Conservation (phyloP, 306 rosid species). For the Quercus wislizeni region DNA sequence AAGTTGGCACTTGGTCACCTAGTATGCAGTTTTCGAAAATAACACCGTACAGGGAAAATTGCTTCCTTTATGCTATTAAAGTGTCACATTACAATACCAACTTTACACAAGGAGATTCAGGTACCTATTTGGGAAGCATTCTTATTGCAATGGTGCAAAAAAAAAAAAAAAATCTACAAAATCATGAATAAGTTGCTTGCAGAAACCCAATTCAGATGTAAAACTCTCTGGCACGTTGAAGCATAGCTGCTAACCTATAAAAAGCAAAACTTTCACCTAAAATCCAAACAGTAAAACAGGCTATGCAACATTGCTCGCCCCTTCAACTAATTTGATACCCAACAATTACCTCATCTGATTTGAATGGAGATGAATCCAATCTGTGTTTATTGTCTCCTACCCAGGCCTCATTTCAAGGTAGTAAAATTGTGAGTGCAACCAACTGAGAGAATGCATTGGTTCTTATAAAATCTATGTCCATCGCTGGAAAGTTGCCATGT, state of each 20-base stretch:
- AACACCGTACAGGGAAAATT: background rate
- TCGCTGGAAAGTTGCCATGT: conserved; percentile 13
- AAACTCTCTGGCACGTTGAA: conserved; percentile 20
- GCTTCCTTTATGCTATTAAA: background rate
- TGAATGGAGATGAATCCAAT: conserved; percentile 10
- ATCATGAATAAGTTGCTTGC: conserved; percentile 13
- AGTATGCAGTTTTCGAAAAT: background rate
- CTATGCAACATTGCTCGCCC: conserved; percentile 16
- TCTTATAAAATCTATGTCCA: background rate
- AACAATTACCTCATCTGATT: conserved; percentile 11
- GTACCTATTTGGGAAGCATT: conserved; percentile 25
- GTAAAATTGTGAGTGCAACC: background rate
- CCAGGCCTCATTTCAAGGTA: background rate
- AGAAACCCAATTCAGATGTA: conserved; percentile 7
- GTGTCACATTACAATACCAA: conserved; percentile 8
- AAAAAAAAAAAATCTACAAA: conserved; percentile 17
- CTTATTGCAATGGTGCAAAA: conserved; percentile 10
- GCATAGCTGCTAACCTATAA: conserved; percentile 13
- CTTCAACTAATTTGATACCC: conserved; percentile 10
- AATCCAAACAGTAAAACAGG: conserved; percentile 11
- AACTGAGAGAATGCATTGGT: conserved; percentile 19
- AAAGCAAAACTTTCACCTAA: conserved; percentile 22
- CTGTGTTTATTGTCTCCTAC: background rate
- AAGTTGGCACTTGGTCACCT: background rate
- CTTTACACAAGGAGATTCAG: background rate